A percentile compares a stretch with the other conserved stretches of the same genome.
Conservation (phyloP, 2,329 filamentous ascomycete genomes). For the Lojkania enalia region DNA sequence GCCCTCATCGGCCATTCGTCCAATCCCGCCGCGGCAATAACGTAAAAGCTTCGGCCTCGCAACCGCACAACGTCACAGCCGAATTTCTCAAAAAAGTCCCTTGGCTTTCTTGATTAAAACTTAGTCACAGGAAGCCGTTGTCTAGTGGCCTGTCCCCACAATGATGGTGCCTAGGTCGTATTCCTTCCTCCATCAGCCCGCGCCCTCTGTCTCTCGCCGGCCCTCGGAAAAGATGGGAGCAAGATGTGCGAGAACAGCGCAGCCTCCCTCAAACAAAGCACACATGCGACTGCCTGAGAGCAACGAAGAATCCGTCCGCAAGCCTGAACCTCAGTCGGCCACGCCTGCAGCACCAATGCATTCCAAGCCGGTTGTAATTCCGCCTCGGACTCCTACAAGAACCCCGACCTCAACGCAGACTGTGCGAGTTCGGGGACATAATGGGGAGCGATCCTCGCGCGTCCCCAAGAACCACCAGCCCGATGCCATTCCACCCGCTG, state of each 20-base stretch:
- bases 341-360: conserved; percentile 32
- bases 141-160: conserved; percentile 23
- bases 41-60: conserved; percentile 35
- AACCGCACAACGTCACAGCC: conserved; percentile 34
- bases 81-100: background rate
- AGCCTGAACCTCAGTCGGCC: conserved; percentile 17
- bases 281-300: conserved; percentile 12
- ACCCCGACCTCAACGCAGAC: conserved; percentile 36
- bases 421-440: conserved; percentile 35
- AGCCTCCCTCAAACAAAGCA: conserved; percentile 17
- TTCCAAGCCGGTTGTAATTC: conserved; percentile 49
- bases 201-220: conserved; percentile 33
- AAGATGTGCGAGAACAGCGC: conserved; percentile 23
- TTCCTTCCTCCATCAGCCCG: conserved; percentile 44
- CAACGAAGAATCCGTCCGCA: conserved; percentile 9
- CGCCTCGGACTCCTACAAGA: conserved; percentile 37
- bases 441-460: conserved; percentile 32
- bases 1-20: conserved; percentile 27
- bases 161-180: conserved; percentile 55
- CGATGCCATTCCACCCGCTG: conserved; percentile 56
- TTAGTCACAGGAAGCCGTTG: conserved; percentile 33
- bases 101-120: background rate
- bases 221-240: conserved; percentile 38
- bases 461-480: conserved; percentile 43
- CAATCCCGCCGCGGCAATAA: conserved; percentile 43